Evolutionary conservation across 2,329 filamentous ascomycete genomes (phyloP), one percentile per base, ranked within the genome.

Genomic region (Fusarium proliferatum): DNA sequence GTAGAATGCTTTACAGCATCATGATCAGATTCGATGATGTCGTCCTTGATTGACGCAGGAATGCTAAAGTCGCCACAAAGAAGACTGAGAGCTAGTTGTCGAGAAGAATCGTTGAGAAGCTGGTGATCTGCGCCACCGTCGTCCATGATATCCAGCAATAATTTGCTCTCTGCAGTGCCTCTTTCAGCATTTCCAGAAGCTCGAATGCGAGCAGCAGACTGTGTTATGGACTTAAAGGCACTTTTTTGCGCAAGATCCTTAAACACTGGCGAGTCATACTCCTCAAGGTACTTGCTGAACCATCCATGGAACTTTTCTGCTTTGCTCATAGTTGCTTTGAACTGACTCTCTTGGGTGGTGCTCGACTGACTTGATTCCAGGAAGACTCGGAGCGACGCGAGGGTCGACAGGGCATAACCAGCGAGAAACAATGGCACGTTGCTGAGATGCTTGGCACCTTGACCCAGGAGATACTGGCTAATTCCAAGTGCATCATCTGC

Each of bases 401-500:
- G 84, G 1, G 93, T 92, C 2, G 94, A 94, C 23, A 98, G 84
- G 2, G 92, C 88, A 72, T 95, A 93, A 1, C 95, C 96, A 16
- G 93, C 91, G 46, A 97, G 85, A 76, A 98, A 98, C 1, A 91
- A 92, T 2, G 94, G 91, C 1, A 88, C 86, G 38, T 88, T 86
- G 7, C 81, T 83, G 9, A 99, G 85, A 79, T 96, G 91, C 9
- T 83, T 76, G 21, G 85, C 84, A 12, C 96, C 95, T 58, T 88
- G 88, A 10, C 89, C 85, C 19, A 98, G 86, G 3, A 99, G 87
- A 81, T 97, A 98, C 80, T 94, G 93, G 67, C 93, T 91, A 39
- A 99, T 89, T 0, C 95, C 96, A 49, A 98, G 87, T 3, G 94
- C 92, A 83, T 99, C 96, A 78, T 97, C 94, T 15, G 95, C 93